Evolutionary conservation across 805 yeast genomes (phyloP), one percentile per base, ranked within the genome.

Genomic region (Candida dajiaensis): DNA sequence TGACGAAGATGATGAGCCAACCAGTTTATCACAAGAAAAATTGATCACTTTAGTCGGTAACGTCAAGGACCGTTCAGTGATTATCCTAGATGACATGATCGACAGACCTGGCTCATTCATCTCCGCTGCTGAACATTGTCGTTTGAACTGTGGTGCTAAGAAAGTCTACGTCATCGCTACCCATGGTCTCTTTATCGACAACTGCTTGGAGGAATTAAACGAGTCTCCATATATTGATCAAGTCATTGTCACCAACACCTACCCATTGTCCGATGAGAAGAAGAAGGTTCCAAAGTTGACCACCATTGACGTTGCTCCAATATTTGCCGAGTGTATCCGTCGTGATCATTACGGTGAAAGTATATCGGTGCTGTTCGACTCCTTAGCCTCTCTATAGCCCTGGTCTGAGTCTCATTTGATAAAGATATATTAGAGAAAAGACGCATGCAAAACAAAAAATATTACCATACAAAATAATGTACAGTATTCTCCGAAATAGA

Each of bases 331-430:
- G 72, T 94, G 98, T 68, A 92, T 94, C 51, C 83, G 99, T 71
- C 85, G 99, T 72, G 97, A 94, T 64, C 99, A 94, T 67, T 90
- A 92, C 59, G 99, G 99, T 65, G 98, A 92, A 72, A 85, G 95
- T 58, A 90, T 92, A 51, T 87, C 96, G 37, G 96, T 90, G 19
- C 71, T 90, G 58, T 90, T 92, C 65, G 96, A 90, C 66, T 89
- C 95, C 42, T 74, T 89, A 53, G 85, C 90, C 41, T 78, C 68
- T 37, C 53, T 65, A 44, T 67, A 58, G 42, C 31, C 22, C 20
- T 36, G 12, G 22, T n/a, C 23, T 36, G 11, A 16, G 9, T 19
- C 9, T 8, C 19, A n/a, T 11, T 6, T 36, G 22, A 36, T 19
- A 36, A 6, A 18, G 6, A 16, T n/a, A 29, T n/a, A 29, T 6